These are phyloP conservation scores for Moesziomyces sp. DNA, from an alignment of 1,284 basidiomycete genomes.

Conservation along the genomic window DNA sequence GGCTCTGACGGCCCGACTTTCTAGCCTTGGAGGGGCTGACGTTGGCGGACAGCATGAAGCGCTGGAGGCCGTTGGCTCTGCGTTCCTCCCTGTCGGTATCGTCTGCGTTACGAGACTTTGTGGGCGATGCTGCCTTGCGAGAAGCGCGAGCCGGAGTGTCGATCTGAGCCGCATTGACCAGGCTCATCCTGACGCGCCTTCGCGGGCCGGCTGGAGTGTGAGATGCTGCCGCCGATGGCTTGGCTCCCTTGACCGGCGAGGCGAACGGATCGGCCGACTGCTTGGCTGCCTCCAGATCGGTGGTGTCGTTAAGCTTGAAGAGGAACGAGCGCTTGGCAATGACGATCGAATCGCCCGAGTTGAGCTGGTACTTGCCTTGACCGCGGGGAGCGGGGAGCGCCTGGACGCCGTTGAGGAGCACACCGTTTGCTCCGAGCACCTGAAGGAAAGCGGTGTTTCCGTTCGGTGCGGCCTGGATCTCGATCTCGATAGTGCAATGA, in stretches of 20 bases:
- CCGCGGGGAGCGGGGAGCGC: constrained; percentile 31
- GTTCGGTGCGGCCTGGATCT: constrained; percentile 20
- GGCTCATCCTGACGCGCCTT: constrained; percentile 42
- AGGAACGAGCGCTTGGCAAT: constrained; percentile 33
- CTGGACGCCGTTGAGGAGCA: constrained; percentile 23
- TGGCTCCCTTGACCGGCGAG: constrained; percentile 21
- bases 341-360: constrained; percentile 28
- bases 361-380: constrained; percentile 32
- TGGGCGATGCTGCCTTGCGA: constrained; percentile 10
- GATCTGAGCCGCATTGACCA: constrained; percentile 46
- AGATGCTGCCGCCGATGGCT: constrained; percentile 4
- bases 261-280: constrained; percentile 8
- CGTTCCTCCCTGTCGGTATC: constrained; percentile 30
- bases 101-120: constrained; percentile 13
- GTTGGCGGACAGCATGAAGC: constrained; percentile 42
- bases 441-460: constrained; percentile 29
- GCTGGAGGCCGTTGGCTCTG: constrained; percentile 25
- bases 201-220: constrained; percentile 13
- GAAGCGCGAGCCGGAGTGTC: constrained; percentile 33
- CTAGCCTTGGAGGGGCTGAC: constrained; percentile 23
- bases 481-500: constrained; percentile 49
- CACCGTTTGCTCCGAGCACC: constrained; percentile 39
- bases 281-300: background rate
- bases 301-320: constrained; percentile 22
- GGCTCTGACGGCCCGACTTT: constrained; percentile 32